Conservation (phyloP, 2,329 filamentous ascomycete species). For the Paracamarosporium sp. region DNA sequence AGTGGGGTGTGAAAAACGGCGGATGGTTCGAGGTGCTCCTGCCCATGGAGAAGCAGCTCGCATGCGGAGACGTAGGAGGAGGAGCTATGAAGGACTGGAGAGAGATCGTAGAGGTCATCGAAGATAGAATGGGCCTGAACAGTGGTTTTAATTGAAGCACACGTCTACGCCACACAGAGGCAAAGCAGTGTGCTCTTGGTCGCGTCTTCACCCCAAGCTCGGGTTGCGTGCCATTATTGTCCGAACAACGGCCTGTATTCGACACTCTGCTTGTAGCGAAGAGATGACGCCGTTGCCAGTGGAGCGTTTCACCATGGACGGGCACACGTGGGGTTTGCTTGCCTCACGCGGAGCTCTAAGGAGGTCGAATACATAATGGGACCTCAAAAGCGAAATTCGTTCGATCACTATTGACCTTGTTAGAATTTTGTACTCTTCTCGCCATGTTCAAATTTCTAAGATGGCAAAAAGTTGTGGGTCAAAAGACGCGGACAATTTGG, state of each 20-base stretch:
- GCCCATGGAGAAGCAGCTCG: slow-evolving; percentile 78
- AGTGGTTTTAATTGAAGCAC: background rate
- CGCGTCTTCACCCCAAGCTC: too few species aligned
- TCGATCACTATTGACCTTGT: too few species aligned
- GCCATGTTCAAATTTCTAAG: too few species aligned
- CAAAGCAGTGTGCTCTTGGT: background rate
- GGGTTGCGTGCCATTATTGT: background rate
- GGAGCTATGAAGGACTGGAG: slow-evolving; percentile 86
- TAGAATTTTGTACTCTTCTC: too few species aligned
- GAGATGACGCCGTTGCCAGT: too few species aligned
- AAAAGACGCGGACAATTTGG: too few species aligned
- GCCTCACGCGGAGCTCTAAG: background rate
- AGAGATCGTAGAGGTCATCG: slow-evolving; percentile 72
- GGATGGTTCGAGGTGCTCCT: slow-evolving; percentile 72
- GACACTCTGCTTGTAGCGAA: too few species aligned
- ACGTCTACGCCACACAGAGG: background rate
- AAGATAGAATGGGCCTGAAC: slow-evolving; percentile 47
- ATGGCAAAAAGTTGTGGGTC: too few species aligned
- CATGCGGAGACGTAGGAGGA: slow-evolving; percentile 82
- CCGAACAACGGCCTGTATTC: background rate
- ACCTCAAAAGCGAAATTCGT: background rate
- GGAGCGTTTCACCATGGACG: too few species aligned
- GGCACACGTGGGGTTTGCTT: too few species aligned
- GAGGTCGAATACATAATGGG: background rate
- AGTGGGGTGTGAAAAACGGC: slow-evolving; percentile 67